A percentile compares a stretch with the other conserved stretches of the same genome.
These are phyloP conservation scores for Candida fluviatilis DNA, from an alignment of 805 yeast genomes.

Conservation along the genomic window DNA sequence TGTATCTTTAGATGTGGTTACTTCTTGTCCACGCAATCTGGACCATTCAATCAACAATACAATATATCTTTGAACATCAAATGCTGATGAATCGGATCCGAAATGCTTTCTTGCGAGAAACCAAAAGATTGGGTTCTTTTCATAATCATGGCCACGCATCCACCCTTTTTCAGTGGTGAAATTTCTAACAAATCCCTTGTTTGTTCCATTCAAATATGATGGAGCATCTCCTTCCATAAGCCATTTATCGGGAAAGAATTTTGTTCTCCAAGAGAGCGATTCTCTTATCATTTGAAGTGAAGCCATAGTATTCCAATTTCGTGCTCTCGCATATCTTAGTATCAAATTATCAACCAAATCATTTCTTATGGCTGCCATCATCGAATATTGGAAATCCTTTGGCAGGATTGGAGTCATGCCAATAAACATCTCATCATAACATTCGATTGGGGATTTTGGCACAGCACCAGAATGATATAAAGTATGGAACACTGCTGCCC, in stretches of 20 bases:
- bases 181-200: slow-evolving; percentile 45
- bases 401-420: not conserved
- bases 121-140: slow-evolving; percentile 71
- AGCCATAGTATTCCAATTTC: slow-evolving; percentile 74
- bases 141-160: slow-evolving; percentile 65
- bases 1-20: slow-evolving; percentile 58
- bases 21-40: slow-evolving; percentile 52
- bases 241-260: slow-evolving; percentile 54
- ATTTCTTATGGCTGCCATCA: slow-evolving; percentile 36
- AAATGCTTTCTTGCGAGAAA: slow-evolving; percentile 73
- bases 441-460: slow-evolving; percentile 1
- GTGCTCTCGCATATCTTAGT: slow-evolving; percentile 72
- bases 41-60: slow-evolving; percentile 71
- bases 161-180: slow-evolving; percentile 63
- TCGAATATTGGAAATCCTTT: not conserved
- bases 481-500: slow-evolving; percentile 1
- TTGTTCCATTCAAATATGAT: slow-evolving; percentile 35
- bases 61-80: slow-evolving; percentile 69
- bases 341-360: slow-evolving; percentile 78
- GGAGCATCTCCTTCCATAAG: slow-evolving; percentile 66
- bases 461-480: not conserved
- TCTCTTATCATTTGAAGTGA: slow-evolving; percentile 63
- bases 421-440: not conserved
- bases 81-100: slow-evolving; percentile 44
- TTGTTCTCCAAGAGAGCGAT: slow-evolving; percentile 69